These are phyloP conservation scores for Cercospora nicotianae DNA, from an alignment of 2,329 filamentous ascomycete genomes.

Conservation along the genomic window DNA sequence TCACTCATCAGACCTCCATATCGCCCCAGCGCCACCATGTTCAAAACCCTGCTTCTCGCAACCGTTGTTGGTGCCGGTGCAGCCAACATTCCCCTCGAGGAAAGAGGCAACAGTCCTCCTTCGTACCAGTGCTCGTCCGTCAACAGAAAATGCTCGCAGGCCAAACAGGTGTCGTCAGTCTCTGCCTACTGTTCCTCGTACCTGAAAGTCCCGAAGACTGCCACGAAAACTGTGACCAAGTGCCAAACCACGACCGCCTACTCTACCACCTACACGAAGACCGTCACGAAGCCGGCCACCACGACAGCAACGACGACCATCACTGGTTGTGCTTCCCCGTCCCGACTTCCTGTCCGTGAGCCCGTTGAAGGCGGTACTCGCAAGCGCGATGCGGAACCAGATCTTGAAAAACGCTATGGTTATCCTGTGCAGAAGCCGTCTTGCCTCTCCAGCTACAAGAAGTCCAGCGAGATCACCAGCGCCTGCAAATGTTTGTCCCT, in stretches of 20 bases:
- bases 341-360: background rate
- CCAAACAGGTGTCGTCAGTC: background rate
- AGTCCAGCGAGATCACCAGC: background rate
- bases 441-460: background rate
- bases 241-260: background rate
- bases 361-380: background rate
- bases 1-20: background rate
- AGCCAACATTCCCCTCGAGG: background rate
- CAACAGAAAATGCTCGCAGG: background rate
- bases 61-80: background rate
- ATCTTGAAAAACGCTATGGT: background rate
- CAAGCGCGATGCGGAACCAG: background rate
- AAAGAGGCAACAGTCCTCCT: background rate
- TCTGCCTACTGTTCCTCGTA: background rate
- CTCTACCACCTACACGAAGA: background rate
- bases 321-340: background rate
- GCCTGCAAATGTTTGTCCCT: background rate
- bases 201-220: background rate
- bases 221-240: background rate
- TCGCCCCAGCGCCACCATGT: background rate
- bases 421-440: background rate
- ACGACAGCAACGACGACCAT: background rate
- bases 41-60: slow-evolving; percentile 1
- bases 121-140: background rate
- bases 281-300: background rate